Evolutionary conservation across 352 stramenopile genomes (phyloP), one percentile per base, ranked within the genome.

Genomic region (Aphanomyces astaci): DNA sequence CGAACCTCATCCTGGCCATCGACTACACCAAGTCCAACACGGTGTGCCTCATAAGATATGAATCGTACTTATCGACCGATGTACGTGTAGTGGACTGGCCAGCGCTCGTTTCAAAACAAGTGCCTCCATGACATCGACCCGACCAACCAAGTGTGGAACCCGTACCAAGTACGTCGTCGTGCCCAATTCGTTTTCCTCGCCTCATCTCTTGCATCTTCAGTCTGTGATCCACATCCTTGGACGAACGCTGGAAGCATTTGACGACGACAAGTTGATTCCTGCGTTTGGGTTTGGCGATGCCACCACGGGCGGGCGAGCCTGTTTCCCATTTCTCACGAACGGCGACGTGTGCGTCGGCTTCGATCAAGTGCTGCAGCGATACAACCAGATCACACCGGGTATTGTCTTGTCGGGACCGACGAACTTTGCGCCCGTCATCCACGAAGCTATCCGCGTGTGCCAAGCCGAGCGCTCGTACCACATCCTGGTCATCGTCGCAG

Each of bases 181-280:
- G 19, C 33, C n/a, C n/a, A n/a, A n/a, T n/a, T n/a, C n/a, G n/a
- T n/a, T n/a, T n/a, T 49, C 25, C 15, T 46, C 46, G 3, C 66
- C 17, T 46, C 0, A 1, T 43, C 19, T 63, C 7, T 15, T 62
- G 13, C 22, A 19, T 17, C 0, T 65, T 15, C 32, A 92, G 83
- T 79, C 66, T n/a, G 84, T 88, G 0, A 90, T 94, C 62, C 84
- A 75, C 17, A 72, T 84, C 27, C 84, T 93, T 22, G 82, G 81
- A 11, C 77, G 75, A 22, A 80, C 87, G 22, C 71, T 93, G 7
- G 81, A 85, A 56, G 74, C 81, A 28, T 91, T 93, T 31, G 85
- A 90, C 62, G 82, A 92, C 62, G 83, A 92, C 56, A 81, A 86
- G 39, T 79, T 89, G 46, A 93, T 93, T 49, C 81, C 82, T 22